Base-by-base conservation (phyloP, 2,329 filamentous ascomycete genomes). In the Sarocladium strictum region DNA sequence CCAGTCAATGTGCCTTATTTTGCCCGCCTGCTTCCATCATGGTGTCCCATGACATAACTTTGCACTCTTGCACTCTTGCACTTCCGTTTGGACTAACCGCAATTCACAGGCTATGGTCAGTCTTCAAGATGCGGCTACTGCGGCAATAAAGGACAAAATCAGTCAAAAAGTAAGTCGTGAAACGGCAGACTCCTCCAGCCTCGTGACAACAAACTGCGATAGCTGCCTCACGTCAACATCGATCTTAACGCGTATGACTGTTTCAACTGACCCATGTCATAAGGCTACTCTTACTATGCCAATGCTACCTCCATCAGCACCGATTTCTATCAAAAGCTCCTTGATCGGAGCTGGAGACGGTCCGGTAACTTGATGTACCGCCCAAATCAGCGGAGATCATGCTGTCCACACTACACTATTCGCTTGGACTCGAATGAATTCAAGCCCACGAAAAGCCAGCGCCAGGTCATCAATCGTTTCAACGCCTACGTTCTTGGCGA, bases 381-480 rank as follows among this genome's bases (percentile, higher is more conserved):
- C 57, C 89, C 89, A 14, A 87, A 94, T 68, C 85, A 90, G 63
- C 79, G 80, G 56, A 78, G 84, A 55, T 89, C 90, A 58, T 99
- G 94, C 65, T 99, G 94, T 68, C 91, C 92, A 43, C 91, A 97
- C 65, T 97, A 93, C 67, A 91, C 88, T 1, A 85, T 94, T 54
- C 83, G 88, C 47, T 75, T 92, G 19, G 86, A 90, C 62, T 82
- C 83, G 23, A 68, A 74, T 47, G 72, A 76, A 37, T 89, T 88
- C 69, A 84, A 80, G 60, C 76, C 88, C 5, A 79, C 81, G 26
- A 84, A 81, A 66, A 85, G 90, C 62, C 90, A 94, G 63, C 78
- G 89, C 35, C 86, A 91, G 65, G 78, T 86, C 1, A 69, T 90
- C 60, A 90, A 93, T 67, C 81, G 86, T 41, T 93, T 92, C 77